Conservation (phyloP, 495 filamentous ascomycete species). For the Hypoxylon fragiforme region DNA sequence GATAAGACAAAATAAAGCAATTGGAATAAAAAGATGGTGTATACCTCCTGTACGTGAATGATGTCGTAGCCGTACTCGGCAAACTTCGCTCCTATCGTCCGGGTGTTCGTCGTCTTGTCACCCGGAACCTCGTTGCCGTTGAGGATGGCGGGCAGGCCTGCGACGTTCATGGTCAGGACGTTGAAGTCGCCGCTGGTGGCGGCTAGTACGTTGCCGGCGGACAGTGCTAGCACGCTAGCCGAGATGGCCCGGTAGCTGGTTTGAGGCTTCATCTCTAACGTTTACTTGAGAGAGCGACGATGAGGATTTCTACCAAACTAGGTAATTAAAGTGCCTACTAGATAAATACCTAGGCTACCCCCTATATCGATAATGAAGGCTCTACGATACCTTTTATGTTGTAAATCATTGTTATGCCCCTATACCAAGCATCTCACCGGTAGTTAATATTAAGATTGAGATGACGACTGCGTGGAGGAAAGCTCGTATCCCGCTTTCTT, state of each 20-base stretch:
- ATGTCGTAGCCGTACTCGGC: constrained; percentile 57
- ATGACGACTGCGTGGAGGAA: constrained; percentile 7
- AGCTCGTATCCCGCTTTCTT: constrained; percentile 23
- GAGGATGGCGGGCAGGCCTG: constrained; percentile 58
- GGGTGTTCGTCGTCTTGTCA: constrained; percentile 56
- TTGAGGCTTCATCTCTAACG: constrained; percentile 20
- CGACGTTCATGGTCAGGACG: constrained; percentile 62
- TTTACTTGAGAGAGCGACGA: constrained; percentile 3
- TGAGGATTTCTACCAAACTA: neutral
- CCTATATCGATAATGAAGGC: neutral
- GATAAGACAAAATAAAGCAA: neutral
- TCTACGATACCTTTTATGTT: constrained; percentile 14
- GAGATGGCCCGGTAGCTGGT: constrained; percentile 12
- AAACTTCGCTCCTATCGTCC: constrained; percentile 53
- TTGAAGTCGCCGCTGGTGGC: constrained; percentile 47
- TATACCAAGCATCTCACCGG: constrained; percentile 2
- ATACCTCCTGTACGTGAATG: constrained; percentile 63
- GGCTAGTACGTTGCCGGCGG: constrained; percentile 12
- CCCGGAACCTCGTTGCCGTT: constrained; percentile 57
- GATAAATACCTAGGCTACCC: too few species aligned
- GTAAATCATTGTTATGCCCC: neutral
- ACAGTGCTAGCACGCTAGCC: constrained; percentile 5
- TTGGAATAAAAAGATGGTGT: too few species aligned
- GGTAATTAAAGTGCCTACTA: too few species aligned
- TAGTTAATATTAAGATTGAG: neutral